Conservation (phyloP, 805 yeast genomes). For the Sugiyamaella chiloensis region DNA sequence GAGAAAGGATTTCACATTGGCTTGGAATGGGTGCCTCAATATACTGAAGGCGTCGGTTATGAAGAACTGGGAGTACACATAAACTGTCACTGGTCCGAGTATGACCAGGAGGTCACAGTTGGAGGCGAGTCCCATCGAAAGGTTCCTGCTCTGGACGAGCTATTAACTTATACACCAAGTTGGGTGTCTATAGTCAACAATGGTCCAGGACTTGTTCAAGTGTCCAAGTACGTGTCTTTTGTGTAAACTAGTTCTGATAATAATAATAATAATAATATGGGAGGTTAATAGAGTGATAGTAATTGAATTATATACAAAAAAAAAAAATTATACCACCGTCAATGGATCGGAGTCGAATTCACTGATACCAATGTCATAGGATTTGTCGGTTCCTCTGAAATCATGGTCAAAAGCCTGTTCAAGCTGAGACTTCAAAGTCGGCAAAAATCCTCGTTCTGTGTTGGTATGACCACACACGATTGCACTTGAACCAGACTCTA, state of each 20-base stretch:
- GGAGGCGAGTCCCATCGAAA: conserved; percentile 41
- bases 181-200: conserved; percentile 62
- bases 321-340: conserved; percentile 3
- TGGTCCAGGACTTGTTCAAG: conserved; percentile 62
- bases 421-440: conserved; percentile 50
- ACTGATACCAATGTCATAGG: conserved; percentile 49
- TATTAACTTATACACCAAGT: conserved; percentile 63
- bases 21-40: conserved; percentile 72
- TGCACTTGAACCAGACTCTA: conserved; percentile 69
- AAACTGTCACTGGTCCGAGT: conserved; percentile 78
- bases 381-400: conserved; percentile 24
- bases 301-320: too few species aligned
- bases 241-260: conserved; percentile 34
- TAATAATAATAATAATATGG: too few species aligned
- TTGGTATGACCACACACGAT: conserved; percentile 86
- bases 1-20: conserved; percentile 54
- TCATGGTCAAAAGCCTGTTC: conserved; percentile 37
- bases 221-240: conserved; percentile 47
- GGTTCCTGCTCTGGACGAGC: conserved; percentile 70
- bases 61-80: conserved; percentile 43
- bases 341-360: conserved; percentile 64
- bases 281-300: too few species aligned
- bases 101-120: conserved; percentile 42
- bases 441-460: conserved; percentile 83
- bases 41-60: conserved; percentile 40